Conservation (phyloP, 768 basidiomycete genomes). For the Boletus rufocinnamomeus region DNA sequence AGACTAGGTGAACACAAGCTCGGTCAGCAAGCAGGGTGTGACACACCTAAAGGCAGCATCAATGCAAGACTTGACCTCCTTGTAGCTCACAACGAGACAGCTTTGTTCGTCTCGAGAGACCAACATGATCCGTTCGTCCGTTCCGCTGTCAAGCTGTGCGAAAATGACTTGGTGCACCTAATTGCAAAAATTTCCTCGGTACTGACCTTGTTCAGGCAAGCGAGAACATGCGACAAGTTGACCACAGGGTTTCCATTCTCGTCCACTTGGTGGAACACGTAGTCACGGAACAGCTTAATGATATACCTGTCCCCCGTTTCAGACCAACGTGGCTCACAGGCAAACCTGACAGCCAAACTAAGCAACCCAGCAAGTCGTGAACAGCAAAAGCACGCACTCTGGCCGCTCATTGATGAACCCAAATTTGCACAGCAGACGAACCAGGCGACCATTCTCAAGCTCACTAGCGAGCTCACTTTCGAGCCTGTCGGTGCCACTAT, state of each 20-base stretch:
- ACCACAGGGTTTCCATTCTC: slow-evolving; percentile 87
- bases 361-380: neutral
- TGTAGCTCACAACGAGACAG: slow-evolving; percentile 91
- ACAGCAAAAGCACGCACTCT: slow-evolving; percentile 62
- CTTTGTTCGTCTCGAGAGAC: slow-evolving; percentile 95
- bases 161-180: neutral
- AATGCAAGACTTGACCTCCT: slow-evolving; percentile 85
- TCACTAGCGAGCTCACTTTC: slow-evolving; percentile 86
- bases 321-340: slow-evolving; percentile 95
- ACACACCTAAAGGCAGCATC: slow-evolving; percentile 81
- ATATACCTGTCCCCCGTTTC: slow-evolving; percentile 98
- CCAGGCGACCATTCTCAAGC: slow-evolving; percentile 90
- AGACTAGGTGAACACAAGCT: slow-evolving; percentile 1
- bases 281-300: slow-evolving; percentile 97
- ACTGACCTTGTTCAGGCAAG: slow-evolving; percentile 89
- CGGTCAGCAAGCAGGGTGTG: neutral
- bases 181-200: neutral
- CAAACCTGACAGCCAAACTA: slow-evolving; percentile 62
- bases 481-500: slow-evolving; percentile 75
- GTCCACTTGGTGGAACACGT: slow-evolving; percentile 97
- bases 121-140: slow-evolving; percentile 94
- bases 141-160: slow-evolving; percentile 82
- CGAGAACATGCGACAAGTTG: slow-evolving; percentile 87
- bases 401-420: slow-evolving; percentile 99
- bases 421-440: slow-evolving; percentile 88